Evolutionary conservation across 1,284 basidiomycete species (phyloP), one percentile per base, ranked within the genome.

Genomic region (Retiboletus flavoniger): DNA sequence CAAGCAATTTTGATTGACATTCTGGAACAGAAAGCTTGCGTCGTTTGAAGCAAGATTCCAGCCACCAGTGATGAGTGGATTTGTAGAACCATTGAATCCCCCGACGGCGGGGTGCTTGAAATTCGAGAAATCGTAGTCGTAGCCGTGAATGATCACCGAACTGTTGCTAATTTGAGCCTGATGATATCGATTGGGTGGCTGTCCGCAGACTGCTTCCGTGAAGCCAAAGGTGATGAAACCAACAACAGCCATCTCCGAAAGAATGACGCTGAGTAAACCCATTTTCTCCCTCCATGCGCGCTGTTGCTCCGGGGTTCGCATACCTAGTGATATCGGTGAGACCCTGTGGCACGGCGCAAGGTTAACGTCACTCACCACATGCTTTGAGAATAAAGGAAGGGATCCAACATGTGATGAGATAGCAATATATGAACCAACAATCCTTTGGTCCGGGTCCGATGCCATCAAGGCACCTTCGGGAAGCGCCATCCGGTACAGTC

Each of bases 221-320:
- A 99, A 99, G n/a, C 97, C 96, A 74, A 99, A 99, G 2, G 96
- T 99, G 69, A 99, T 80, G 83, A 95, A 99, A 72, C 95, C 96
- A 68, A 99, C 97, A 45, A 79, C 82, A 21, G 89, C 89, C 96
- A 99, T 98, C 61, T 95, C 82, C 19, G 72, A 8, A 16, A 83
- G 69, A 63, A 97, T 93, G 72, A 98, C 82, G 60, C 79, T 77
- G 54, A 99, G 77, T 31, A 99, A 82, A 34, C 96, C 96, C 74
- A 98, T 95, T 79, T 99, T 99, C 75, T 99, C 96, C 59, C 97
- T 82, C 93, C 95, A 99, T 40, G 96, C 96, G 51, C 94, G 85
- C 72, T 96, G 94, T 63, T 93, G 91, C 63, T 99, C 97, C 0
- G 94, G 91, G 17, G 90, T 96, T 56, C 83, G 83, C 64, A 98